A percentile compares a stretch with the other conserved stretches of the same genome.
Conservation (phyloP, 768 basidiomycete species). For the Lactarius pseudohatsudake region DNA sequence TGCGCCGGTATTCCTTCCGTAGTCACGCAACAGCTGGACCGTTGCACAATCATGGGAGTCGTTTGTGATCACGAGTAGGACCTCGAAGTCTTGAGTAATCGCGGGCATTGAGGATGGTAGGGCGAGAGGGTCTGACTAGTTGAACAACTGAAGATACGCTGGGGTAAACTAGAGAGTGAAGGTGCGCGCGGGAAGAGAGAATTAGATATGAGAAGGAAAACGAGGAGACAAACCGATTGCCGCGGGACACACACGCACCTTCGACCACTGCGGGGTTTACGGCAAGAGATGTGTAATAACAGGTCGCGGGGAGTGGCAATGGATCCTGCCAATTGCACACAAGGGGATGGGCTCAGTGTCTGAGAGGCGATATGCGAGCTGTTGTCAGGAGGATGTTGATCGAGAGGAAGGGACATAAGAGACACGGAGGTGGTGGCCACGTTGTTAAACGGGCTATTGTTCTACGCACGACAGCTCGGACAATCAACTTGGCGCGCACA, state of each 20-base stretch:
- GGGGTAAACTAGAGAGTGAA: slow-evolving; percentile 18
- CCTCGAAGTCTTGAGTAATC: slow-evolving; percentile 57
- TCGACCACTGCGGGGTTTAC: slow-evolving; percentile 27
- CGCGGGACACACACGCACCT: slow-evolving; percentile 27
- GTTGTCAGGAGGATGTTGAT: slow-evolving; percentile 26
- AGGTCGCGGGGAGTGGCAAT: slow-evolving; percentile 23
- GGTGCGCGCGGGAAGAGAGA: slow-evolving; percentile 23
- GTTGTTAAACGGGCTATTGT: slow-evolving; percentile 27
- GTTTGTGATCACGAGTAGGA: slow-evolving; percentile 67
- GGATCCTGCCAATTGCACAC: slow-evolving; percentile 28
- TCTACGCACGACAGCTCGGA: slow-evolving; percentile 24
- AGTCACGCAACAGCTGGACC: slow-evolving; percentile 63
- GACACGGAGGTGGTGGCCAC: slow-evolving; percentile 19
- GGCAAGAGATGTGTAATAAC: slow-evolving; percentile 25
- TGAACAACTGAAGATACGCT: slow-evolving; percentile 12
- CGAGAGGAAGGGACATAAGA: slow-evolving; percentile 26
- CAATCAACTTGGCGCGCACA: slow-evolving; percentile 26
- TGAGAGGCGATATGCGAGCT: slow-evolving; percentile 12
- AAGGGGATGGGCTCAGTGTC: slow-evolving; percentile 25
- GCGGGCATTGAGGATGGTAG: slow-evolving; percentile 51
- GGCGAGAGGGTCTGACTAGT: slow-evolving; percentile 44
- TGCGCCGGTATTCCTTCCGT: slow-evolving; percentile 54
- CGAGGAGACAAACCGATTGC: slow-evolving; percentile 21
- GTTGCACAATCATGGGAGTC: slow-evolving; percentile 65
- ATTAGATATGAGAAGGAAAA: slow-evolving; percentile 14